Percentiles rank a stretch among this genome's conserved stretches.
Conservation (phyloP, 2,329 filamentous ascomycete species). For the Biscogniauxia sp. region DNA sequence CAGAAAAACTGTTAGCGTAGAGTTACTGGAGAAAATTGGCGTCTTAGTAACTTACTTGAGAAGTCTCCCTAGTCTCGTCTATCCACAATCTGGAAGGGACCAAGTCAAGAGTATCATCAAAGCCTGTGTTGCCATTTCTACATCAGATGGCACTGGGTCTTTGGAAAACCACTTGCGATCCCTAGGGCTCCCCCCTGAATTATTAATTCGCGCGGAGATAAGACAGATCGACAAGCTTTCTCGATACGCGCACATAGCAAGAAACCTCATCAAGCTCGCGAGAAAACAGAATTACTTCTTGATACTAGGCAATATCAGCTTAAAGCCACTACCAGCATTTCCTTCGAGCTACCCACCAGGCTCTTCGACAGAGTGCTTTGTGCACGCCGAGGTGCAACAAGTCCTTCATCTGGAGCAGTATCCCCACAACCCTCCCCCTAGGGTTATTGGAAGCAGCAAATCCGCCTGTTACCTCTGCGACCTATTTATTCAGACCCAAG, state of each 20-base stretch:
- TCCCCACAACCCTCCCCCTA: conserved; percentile 5
- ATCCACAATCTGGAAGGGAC: no score
- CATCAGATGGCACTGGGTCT: not conserved
- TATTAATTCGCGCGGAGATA: not conserved
- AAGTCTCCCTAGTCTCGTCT: no score
- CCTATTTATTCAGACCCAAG: conserved; percentile 15
- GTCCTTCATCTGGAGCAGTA: conserved; percentile 12
- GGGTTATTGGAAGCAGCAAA: conserved; percentile 23
- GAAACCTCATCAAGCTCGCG: conserved; percentile 1
- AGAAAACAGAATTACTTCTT: not conserved
- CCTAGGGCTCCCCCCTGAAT: not conserved
- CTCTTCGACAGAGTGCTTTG: not conserved
- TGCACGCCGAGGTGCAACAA: conserved; percentile 22
- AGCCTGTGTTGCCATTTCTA: not conserved
- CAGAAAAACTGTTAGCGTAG: no score
- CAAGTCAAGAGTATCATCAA: no score
- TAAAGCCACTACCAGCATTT: not conserved
- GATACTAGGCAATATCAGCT: not conserved
- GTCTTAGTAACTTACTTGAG: no score
- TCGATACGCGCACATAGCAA: conserved; percentile 3
- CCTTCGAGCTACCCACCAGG: not conserved
- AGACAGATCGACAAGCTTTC: conserved; percentile 7
- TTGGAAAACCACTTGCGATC: not conserved
- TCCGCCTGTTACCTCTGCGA: conserved; percentile 23
- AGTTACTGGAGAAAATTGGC: no score